Percentiles rank a stretch among this genome's conserved stretches.
phyloP scores from a whole-genome alignment of 495 filamentous ascomycete genomes.

The Trichoderma gamsii region DNA sequence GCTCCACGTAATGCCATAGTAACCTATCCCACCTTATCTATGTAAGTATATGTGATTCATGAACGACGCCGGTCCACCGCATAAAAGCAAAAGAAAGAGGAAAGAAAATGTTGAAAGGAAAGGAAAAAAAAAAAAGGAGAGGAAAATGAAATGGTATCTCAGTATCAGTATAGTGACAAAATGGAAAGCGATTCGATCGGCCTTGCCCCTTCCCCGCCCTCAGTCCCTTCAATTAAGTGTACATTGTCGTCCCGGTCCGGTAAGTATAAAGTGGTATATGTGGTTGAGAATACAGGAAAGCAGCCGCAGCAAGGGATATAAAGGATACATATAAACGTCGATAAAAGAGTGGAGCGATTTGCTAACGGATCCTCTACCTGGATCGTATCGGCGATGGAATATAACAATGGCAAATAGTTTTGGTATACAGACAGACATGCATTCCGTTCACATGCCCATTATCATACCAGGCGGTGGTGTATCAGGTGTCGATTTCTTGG shows the following conservation, averaged over 20 bases:
- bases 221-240: neutral
- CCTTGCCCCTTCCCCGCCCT: neutral
- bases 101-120: neutral
- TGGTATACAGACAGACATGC: no score
- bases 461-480: neutral
- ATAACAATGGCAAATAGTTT: neutral
- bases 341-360: conserved; percentile 10
- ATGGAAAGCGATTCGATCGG: neutral
- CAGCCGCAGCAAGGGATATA: conserved; percentile 6
- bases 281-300: conserved; percentile 9
- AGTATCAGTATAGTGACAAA: conserved; percentile 1
- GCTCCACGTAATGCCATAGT: conserved; percentile 8
- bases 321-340: neutral
- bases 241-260: conserved; percentile 11
- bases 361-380: neutral
- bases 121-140: neutral
- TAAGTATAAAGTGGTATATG: conserved; percentile 11
- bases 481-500: conserved; percentile 11
- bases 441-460: conserved; percentile 9
- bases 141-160: conserved; percentile 5
- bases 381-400: neutral
- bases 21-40: conserved; percentile 2
- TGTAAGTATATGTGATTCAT: neutral
- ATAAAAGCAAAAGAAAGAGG: neutral
- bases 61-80: conserved; percentile 3